These are phyloP conservation scores for Dichotomopilus funicola DNA, from an alignment of 2,329 filamentous ascomycete species.

Conservation along the genomic window DNA sequence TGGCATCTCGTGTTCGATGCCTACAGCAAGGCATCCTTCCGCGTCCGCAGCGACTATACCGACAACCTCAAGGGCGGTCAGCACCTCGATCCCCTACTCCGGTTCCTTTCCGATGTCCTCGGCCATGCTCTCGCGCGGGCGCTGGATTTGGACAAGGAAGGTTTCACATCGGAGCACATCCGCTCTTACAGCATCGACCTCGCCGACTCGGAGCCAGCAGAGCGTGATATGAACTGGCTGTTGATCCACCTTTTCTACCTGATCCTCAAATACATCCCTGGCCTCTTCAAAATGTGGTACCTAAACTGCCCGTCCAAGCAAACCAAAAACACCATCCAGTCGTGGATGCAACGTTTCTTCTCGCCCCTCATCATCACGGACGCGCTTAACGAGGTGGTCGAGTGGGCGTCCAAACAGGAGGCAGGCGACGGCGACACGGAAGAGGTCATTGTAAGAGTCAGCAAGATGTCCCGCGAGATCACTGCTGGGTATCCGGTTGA, in stretches of 20 bases:
- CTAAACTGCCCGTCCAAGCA: slow-evolving; percentile 73
- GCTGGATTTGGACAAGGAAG: slow-evolving; percentile 64
- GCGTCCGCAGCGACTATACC: slow-evolving; percentile 74
- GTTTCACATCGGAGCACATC: slow-evolving; percentile 53
- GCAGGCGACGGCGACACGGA: slow-evolving; percentile 45
- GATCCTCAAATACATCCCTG: slow-evolving; percentile 67
- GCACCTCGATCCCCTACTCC: slow-evolving; percentile 61
- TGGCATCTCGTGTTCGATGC: slow-evolving; percentile 90
- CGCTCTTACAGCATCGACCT: slow-evolving; percentile 45
- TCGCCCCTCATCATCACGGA: slow-evolving; percentile 63
- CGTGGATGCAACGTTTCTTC: slow-evolving; percentile 81
- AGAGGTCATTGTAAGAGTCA: slow-evolving; percentile 62
- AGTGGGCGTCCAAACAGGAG: slow-evolving; percentile 56
- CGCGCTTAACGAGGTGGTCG: slow-evolving; percentile 59
- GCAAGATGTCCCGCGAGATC: slow-evolving; percentile 65
- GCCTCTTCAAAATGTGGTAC: slow-evolving; percentile 78
- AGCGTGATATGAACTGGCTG: slow-evolving; percentile 75
- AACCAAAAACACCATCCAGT: slow-evolving; percentile 70
- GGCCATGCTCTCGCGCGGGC: slow-evolving; percentile 69
- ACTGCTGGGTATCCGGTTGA: slow-evolving; percentile 82
- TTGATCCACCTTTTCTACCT: slow-evolving; percentile 82
- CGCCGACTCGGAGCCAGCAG: slow-evolving; percentile 53
- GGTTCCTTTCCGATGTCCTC: slow-evolving; percentile 78
- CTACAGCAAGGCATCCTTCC: slow-evolving; percentile 69
- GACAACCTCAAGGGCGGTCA: slow-evolving; percentile 70